These are phyloP conservation scores for Chrysoporthe cubensis DNA, from an alignment of 2,329 filamentous ascomycete genomes.

Conservation along the genomic window DNA sequence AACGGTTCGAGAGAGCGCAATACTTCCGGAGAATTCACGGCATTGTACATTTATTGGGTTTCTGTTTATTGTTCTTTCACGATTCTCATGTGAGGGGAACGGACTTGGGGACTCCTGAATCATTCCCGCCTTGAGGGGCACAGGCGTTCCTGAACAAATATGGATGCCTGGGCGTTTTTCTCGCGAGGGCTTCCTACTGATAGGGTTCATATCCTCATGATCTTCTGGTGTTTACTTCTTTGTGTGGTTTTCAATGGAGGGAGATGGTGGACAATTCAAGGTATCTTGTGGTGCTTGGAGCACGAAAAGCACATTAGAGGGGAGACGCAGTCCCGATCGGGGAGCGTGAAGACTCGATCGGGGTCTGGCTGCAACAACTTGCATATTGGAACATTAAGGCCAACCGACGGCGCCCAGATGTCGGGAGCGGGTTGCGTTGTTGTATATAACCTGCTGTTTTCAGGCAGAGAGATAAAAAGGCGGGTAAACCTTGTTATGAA, in stretches of 20 bases:
- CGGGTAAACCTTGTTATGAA: neutral
- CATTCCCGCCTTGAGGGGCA: slow-evolving; percentile 23
- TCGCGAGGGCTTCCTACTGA: slow-evolving; percentile 9
- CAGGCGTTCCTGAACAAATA: slow-evolving; percentile 23
- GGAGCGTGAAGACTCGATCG: neutral
- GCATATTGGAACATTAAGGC: slow-evolving; percentile 3
- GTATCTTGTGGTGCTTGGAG: slow-evolving; percentile 14
- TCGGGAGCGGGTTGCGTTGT: neutral
- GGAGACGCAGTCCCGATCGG: neutral
- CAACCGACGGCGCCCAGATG: neutral
- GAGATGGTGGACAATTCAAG: neutral
- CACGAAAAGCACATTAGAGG: slow-evolving; percentile 28
- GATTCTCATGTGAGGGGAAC: slow-evolving; percentile 22
- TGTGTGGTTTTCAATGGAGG: neutral
- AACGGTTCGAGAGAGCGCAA: neutral
- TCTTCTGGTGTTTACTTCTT: slow-evolving; percentile 11
- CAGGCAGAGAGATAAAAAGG: neutral
- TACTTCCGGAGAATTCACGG: neutral
- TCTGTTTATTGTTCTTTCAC: slow-evolving; percentile 26
- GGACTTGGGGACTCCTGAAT: slow-evolving; percentile 3
- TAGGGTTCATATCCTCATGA: slow-evolving; percentile 18
- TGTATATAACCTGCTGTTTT: slow-evolving; percentile 1
- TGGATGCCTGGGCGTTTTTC: slow-evolving; percentile 23
- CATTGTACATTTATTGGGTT: slow-evolving; percentile 28
- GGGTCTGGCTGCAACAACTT: neutral